Percentiles rank a stretch among this genome's conserved stretches.
Conservation (phyloP, 2,329 filamentous ascomycete genomes). For the Ceratocystis colombiana region DNA sequence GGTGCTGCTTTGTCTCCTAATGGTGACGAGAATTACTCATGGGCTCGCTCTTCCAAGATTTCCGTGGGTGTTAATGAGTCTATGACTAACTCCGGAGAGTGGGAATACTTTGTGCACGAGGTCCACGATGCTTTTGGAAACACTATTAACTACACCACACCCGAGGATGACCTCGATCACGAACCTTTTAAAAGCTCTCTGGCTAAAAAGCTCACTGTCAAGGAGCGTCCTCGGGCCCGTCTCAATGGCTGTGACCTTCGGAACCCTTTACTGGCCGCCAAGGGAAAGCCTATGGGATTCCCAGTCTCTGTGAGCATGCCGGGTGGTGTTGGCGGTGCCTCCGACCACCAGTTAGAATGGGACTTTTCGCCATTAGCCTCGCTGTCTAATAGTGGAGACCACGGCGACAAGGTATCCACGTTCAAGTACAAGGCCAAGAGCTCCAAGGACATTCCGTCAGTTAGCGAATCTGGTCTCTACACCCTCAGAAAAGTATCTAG, state of each 20-base stretch:
- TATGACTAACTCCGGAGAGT: constrained; percentile 64
- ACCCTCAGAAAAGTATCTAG: constrained; percentile 70
- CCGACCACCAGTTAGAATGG: constrained; percentile 66
- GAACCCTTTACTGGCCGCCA: constrained; percentile 72
- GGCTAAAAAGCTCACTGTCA: constrained; percentile 70
- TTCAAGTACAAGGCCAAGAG: constrained; percentile 53
- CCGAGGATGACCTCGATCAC: constrained; percentile 57
- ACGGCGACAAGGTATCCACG: constrained; percentile 48
- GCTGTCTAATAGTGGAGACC: constrained; percentile 59
- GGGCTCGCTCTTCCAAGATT: constrained; percentile 68
- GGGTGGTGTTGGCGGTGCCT: constrained; percentile 54
- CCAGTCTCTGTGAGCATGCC: constrained; percentile 45
- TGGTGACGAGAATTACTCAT: constrained; percentile 53
- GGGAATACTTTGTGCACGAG: constrained; percentile 85
- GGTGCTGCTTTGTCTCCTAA: constrained; percentile 51
- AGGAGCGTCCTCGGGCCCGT: constrained; percentile 68
- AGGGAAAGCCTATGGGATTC: constrained; percentile 55
- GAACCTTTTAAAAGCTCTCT: constrained; percentile 52
- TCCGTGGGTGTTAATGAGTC: constrained; percentile 83
- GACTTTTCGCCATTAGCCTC: constrained; percentile 67
- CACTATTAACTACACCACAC: constrained; percentile 59
- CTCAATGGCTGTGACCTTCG: constrained; percentile 69
- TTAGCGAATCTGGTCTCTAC: constrained; percentile 75
- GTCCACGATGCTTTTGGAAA: constrained; percentile 89
- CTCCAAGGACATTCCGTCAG: constrained; percentile 52